A percentile compares a stretch with the other conserved stretches of the same genome.
Evolutionary conservation across 2,329 filamentous ascomycete species (phyloP).

Genomic region (Aspergillus texensis): DNA sequence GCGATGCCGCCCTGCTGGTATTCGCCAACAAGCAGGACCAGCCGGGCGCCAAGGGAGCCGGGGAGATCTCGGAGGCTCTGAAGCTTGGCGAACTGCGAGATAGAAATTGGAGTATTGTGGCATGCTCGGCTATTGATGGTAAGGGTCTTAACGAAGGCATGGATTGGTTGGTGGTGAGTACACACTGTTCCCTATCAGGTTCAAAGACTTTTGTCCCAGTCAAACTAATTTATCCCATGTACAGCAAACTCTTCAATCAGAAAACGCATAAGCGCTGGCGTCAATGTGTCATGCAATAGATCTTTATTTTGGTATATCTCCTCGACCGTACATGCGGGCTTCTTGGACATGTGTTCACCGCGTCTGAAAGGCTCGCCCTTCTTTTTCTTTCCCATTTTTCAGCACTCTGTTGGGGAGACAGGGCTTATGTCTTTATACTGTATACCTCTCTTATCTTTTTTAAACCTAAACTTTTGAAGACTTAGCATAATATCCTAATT

Average conservation of each 20-base stretch:
- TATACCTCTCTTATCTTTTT: slow-evolving; percentile 32
- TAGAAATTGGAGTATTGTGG: slow-evolving; percentile 98
- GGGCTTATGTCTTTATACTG: slow-evolving; percentile 40
- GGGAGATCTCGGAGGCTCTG: slow-evolving; percentile 93
- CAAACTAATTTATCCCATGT: slow-evolving; percentile 17
- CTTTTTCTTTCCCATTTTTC: slow-evolving; percentile 23
- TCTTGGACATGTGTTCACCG: slow-evolving; percentile 9
- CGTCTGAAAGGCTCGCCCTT: slow-evolving; percentile 22
- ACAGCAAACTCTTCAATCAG: slow-evolving; percentile 48
- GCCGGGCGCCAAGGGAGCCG: slow-evolving; percentile 92
- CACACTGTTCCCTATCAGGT: not conserved
- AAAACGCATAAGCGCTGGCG: slow-evolving; percentile 43
- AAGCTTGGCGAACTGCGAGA: slow-evolving; percentile 88
- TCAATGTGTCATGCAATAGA: slow-evolving; percentile 35
- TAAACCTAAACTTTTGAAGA: slow-evolving; percentile 23
- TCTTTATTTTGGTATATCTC: slow-evolving; percentile 31
- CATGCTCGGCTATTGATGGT: slow-evolving; percentile 93
- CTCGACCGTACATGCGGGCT: slow-evolving; percentile 21
- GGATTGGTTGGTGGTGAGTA: slow-evolving; percentile 92
- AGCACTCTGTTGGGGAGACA: slow-evolving; percentile 22
- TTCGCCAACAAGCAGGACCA: slow-evolving; percentile 99
- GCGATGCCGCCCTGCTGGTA: slow-evolving; percentile 87
- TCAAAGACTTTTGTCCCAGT: not conserved
- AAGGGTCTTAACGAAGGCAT: slow-evolving; percentile 95
- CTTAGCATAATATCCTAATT: slow-evolving; percentile 40